These are phyloP conservation scores for Jackrogersella multiformis DNA, from an alignment of 495 filamentous ascomycete species.

Conservation along the genomic window DNA sequence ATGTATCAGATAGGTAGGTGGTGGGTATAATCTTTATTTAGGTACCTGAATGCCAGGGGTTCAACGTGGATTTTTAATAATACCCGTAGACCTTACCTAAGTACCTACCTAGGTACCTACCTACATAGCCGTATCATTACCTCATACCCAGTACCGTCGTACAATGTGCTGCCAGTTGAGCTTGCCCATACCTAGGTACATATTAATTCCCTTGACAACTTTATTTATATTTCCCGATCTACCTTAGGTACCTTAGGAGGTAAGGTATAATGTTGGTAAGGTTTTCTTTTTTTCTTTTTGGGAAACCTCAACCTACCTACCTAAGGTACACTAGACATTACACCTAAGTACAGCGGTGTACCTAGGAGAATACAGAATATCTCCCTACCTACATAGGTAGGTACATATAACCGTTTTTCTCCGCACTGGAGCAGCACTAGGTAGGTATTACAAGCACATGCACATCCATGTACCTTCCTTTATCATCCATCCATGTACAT, in stretches of 20 bases:
- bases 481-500: no score
- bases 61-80: not conserved
- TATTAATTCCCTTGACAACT: not conserved
- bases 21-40: conserved; percentile 6
- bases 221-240: conserved; percentile 8
- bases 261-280: no score
- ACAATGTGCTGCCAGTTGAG: not conserved
- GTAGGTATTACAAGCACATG: no score
- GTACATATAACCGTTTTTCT: no score
- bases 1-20: conserved; percentile 19
- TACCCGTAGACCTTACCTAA: no score
- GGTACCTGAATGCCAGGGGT: conserved; percentile 7
- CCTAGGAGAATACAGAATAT: no score
- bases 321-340: not conserved
- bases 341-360: not conserved
- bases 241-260: no score
- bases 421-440: not conserved
- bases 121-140: no score
- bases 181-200: not conserved
- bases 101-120: no score
- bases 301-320: not conserved
- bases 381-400: no score
- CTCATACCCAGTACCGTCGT: not conserved
- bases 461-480: no score
- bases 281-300: not conserved